Conservation (phyloP, 1,284 basidiomycete genomes). For the Ceratobasidium sp. region DNA sequence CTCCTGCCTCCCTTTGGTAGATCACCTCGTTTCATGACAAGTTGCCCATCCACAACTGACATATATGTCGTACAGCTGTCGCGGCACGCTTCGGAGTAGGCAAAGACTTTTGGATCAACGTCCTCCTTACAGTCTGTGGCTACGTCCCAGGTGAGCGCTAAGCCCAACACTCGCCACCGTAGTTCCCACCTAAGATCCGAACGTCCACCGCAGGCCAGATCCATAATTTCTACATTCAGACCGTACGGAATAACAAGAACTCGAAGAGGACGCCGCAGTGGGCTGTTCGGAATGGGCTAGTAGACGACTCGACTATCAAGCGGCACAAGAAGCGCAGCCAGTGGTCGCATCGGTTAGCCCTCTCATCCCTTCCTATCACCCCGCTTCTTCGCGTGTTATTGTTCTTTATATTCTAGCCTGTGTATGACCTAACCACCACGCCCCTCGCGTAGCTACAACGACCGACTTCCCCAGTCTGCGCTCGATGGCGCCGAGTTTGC, state of each 20-base stretch:
- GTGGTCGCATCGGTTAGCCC: conserved; percentile 73
- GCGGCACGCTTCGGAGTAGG: conserved; percentile 95
- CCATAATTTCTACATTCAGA: conserved; percentile 83
- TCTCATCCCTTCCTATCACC: not conserved
- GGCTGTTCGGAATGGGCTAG: conserved; percentile 89
- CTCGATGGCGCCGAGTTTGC: conserved; percentile 77
- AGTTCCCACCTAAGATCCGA: conserved; percentile 36
- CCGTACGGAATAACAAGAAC: conserved; percentile 95
- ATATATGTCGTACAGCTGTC: conserved; percentile 70
- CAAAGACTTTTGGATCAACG: conserved; percentile 91
- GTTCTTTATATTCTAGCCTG: no score
- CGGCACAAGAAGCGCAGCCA: conserved; percentile 82
- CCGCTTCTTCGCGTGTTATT: not conserved
- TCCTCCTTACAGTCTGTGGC: conserved; percentile 88
- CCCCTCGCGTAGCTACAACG: conserved; percentile 67
- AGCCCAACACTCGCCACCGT: conserved; percentile 3
- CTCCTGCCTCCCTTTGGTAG: conserved; percentile 89
- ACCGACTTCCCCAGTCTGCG: conserved; percentile 76
- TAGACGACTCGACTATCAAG: conserved; percentile 78
- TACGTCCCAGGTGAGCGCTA: conserved; percentile 81
- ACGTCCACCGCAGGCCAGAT: conserved; percentile 67
- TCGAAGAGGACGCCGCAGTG: conserved; percentile 93
- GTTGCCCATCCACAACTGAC: conserved; percentile 12
- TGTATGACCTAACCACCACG: not conserved
- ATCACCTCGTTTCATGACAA: conserved; percentile 49